Conservation (phyloP, 2,329 filamentous ascomycete genomes). For the Fusarium sp. region DNA sequence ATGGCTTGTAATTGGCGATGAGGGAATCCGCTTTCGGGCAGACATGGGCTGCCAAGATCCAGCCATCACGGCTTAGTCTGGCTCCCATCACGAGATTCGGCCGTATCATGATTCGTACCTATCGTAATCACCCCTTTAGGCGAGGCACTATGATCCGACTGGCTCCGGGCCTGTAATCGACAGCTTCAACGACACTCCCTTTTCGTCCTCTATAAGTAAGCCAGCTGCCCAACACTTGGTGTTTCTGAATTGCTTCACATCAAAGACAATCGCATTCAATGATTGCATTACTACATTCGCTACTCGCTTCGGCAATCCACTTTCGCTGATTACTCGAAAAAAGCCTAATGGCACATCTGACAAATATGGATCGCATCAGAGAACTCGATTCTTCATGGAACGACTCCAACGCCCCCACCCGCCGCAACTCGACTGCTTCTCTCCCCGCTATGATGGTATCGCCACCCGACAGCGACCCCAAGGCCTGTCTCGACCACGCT, state of each 20-base stretch:
- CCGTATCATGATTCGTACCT: slow-evolving; percentile 36
- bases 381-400: slow-evolving; percentile 43
- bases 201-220: slow-evolving; percentile 29
- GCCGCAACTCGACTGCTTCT: slow-evolving; percentile 43
- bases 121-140: slow-evolving; percentile 41
- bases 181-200: not conserved
- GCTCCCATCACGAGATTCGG: slow-evolving; percentile 41
- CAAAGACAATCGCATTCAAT: slow-evolving; percentile 5
- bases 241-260: slow-evolving; percentile 7
- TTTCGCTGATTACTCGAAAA: slow-evolving; percentile 4
- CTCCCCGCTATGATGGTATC: slow-evolving; percentile 16
- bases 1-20: slow-evolving; percentile 5
- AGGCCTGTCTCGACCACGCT: slow-evolving; percentile 26
- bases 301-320: not conserved
- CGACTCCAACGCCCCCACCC: slow-evolving; percentile 47
- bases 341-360: not conserved
- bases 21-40: slow-evolving; percentile 34
- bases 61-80: slow-evolving; percentile 26
- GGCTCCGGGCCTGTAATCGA: not conserved
- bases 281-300: slow-evolving; percentile 21
- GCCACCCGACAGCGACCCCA: slow-evolving; percentile 29
- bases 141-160: slow-evolving; percentile 29
- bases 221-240: not conserved
- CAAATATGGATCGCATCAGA: slow-evolving; percentile 39
- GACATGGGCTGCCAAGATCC: slow-evolving; percentile 20